Evolutionary conservation across 2,329 filamentous ascomycete species (phyloP), one percentile per base, ranked within the genome.

Genomic region (Alternaria ventricosa): DNA sequence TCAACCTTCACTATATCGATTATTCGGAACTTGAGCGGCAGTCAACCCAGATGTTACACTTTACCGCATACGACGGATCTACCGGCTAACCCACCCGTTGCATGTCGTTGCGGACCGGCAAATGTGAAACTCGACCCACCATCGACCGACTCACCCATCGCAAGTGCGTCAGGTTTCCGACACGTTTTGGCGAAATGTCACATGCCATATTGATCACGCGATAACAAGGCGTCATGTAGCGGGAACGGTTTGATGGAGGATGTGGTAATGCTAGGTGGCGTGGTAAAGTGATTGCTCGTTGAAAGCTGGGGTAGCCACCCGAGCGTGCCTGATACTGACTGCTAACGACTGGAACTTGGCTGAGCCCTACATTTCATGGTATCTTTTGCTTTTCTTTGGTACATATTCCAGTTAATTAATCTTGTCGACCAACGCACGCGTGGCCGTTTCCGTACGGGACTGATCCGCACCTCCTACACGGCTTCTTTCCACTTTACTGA

Each of bases 71-170:
- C 6, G 13, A 53, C n/a, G 30, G 13, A 53, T 46, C 13, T 25
- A 44, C 55, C 30, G 47, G 43, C 46, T 43, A 13, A 53, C 13
- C 41, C 23, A 3, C 13, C 49, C 20, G 30, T 25, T 41, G 49
- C 49, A 50, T 30, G 36, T 7, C 47, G 8, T 4, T 41, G 25
- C 28, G 33, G 20, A 18, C 28, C 22, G 9, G 41, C 56, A 61
- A 13, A 57, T 58, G 20, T 70, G 70, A 73, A 71, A 71, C 69
- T 75, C 75, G 75, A 73, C 66, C 74, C 75, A 75, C 71, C 66
- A 69, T 64, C 44, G 60, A 47, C 55, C 41, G 60, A 69, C 45
- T n/a, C 22, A 54, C 45, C 20, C 41, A 41, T 47, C 36, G 53
- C 57, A 36, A 30, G 4, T 63, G 64, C 71, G 63, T 71, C 71